A percentile compares a stretch with the other conserved stretches of the same genome.
phyloP scores from a whole-genome alignment of 192 early-diverging fungal genomes.

The Backusella australiensis region DNA sequence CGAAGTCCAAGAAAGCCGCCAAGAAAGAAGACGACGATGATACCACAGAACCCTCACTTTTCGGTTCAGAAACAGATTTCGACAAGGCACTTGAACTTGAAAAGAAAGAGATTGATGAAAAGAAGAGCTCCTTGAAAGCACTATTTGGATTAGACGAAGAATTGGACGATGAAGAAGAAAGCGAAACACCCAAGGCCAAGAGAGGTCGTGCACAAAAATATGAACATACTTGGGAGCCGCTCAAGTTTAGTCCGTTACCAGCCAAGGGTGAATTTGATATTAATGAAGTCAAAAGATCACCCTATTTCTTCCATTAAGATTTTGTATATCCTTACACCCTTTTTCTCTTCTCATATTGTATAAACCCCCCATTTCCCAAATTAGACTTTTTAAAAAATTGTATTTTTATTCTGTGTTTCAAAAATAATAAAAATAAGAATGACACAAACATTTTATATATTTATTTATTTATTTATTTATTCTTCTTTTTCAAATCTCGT shows the following conservation, averaged over 20 bases:
- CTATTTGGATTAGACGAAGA: slow-evolving; percentile 46
- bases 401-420: background rate
- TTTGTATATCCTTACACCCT: background rate
- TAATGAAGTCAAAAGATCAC: slow-evolving; percentile 69
- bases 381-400: background rate
- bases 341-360: background rate
- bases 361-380: background rate
- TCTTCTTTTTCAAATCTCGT: background rate
- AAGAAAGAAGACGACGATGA: slow-evolving; percentile 14
- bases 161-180: slow-evolving; percentile 36
- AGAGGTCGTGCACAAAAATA: slow-evolving; percentile 26
- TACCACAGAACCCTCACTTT: background rate
- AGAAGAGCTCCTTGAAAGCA: slow-evolving; percentile 17
- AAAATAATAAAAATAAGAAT: slow-evolving; percentile 2
- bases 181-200: slow-evolving; percentile 29
- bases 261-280: slow-evolving; percentile 85
- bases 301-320: slow-evolving; percentile 90
- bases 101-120: slow-evolving; percentile 7
- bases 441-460: background rate
- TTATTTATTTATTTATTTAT: background rate
- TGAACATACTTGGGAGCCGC: slow-evolving; percentile 44
- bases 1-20: slow-evolving; percentile 24
- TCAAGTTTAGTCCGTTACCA: slow-evolving; percentile 79
- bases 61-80: slow-evolving; percentile 13
- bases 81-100: slow-evolving; percentile 11